Base-by-base conservation (phyloP, 805 yeast genomes). In the Saturnispora ahearnii region DNA sequence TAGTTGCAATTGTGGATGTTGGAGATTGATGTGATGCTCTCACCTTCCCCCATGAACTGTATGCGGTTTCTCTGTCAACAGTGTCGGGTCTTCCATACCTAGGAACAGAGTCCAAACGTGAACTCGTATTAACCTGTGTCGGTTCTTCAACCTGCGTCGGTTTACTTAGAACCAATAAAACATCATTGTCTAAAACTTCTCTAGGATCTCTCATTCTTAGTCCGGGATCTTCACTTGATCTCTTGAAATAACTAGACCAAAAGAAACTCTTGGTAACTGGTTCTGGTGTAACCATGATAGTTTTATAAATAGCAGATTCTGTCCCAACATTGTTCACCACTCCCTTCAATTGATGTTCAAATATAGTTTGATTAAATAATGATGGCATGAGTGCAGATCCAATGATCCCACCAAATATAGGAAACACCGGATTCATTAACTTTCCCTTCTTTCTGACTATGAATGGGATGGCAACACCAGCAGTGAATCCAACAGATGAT, bases 191-290 rank as follows among this genome's bases (percentile, higher is more conserved):
- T 5, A 21, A 46, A 21, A 54, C 56, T 0, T 59, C 57, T 57
- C 73, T 65, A 5, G 89, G 89, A 57, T 82, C 83, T 49, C 74
- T 75, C 55, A 82, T 63, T 36, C 76, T 68, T 45, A 70, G 70
- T 21, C 69, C 71, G 0, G 82, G 79, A 55, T 82, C 76, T 15
- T 69, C 69, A 36, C 72, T 67, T 0, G 85, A 73, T 51, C 70
- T 62, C 44, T 70, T 66, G 60, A 76, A 82, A 61, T 83, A 83
- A 24, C 71, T 57, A 38, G 74, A 66, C 80, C 81, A 77, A 40
- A 61, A 59, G 22, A 51, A 59, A 21, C 64, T 47, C 36, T 62
- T 58, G 6, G 53, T 48, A 18, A 59, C 44, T 8, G 61, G 64
- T 42, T 56, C 58, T 60, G 67, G 67, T 3, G 63, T 56, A 4